These are phyloP conservation scores for Claviceps fusiformis DNA, from an alignment of 2,329 filamentous ascomycete species.

Conservation along the genomic window DNA sequence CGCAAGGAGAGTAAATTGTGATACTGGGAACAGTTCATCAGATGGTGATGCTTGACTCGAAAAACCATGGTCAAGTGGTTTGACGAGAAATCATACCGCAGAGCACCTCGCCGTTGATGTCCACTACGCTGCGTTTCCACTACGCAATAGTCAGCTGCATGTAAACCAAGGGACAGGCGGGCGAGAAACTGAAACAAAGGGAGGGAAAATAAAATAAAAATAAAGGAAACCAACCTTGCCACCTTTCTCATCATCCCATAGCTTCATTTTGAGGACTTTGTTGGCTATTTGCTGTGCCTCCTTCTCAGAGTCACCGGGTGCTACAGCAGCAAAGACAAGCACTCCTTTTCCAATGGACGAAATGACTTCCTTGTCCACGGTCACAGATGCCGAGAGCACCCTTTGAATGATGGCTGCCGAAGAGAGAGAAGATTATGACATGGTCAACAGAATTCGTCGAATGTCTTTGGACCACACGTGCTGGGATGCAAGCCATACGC, in stretches of 20 bases:
- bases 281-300: constrained; percentile 72
- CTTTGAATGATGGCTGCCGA: constrained; percentile 73
- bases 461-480: neutral
- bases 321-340: constrained; percentile 82
- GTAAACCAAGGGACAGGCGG: neutral
- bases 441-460: neutral
- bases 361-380: constrained; percentile 78
- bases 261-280: constrained; percentile 77
- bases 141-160: constrained; percentile 22
- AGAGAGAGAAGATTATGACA: neutral
- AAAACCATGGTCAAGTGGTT: neutral
- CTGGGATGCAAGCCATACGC: neutral
- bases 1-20: constrained; percentile 89
- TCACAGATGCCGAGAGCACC: constrained; percentile 89
- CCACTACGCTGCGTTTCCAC: constrained; percentile 85
- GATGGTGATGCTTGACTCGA: neutral
- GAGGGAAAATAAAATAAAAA: neutral
- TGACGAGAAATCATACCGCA: constrained; percentile 48
- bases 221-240: constrained; percentile 36
- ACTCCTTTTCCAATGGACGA: constrained; percentile 86
- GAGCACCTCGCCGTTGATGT: constrained; percentile 84
- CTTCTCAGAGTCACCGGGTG: constrained; percentile 77
- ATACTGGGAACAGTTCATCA: constrained; percentile 46
- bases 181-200: too few relatives aligned
- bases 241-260: constrained; percentile 77